A percentile compares a stretch with the other conserved stretches of the same genome.
phyloP scores from a whole-genome alignment of 495 filamentous ascomycete species.

The Chaetomium cochliodes region DNA sequence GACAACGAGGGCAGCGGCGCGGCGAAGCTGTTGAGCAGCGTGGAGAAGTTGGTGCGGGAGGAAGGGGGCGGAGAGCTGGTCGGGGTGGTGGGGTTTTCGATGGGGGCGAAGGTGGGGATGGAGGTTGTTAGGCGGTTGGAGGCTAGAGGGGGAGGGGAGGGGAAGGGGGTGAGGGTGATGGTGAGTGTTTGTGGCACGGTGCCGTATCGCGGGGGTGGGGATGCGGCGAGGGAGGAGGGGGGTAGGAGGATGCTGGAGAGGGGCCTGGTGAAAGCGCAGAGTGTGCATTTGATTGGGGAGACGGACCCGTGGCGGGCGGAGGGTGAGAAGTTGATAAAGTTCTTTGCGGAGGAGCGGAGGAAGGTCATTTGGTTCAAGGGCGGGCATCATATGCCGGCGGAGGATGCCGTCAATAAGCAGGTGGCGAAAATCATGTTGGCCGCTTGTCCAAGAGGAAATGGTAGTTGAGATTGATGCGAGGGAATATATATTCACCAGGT shows the following conservation, averaged over 20 bases:
- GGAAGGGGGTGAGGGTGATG: slow-evolving; percentile 22
- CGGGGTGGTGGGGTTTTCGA: slow-evolving; percentile 36
- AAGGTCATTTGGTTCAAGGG: slow-evolving; percentile 27
- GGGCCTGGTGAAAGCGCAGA: slow-evolving; percentile 21
- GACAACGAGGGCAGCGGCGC: background rate
- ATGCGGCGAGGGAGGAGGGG: slow-evolving; percentile 1
- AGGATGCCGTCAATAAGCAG: slow-evolving; percentile 23
- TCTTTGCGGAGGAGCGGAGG: slow-evolving; percentile 24
- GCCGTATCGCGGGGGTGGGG: slow-evolving; percentile 23
- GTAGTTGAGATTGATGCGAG: no score
- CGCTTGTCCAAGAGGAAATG: background rate
- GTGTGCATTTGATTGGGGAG: slow-evolving; percentile 31
- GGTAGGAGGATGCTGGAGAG: slow-evolving; percentile 12
- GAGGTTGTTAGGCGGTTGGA: slow-evolving; percentile 29
- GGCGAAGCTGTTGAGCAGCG: no score
- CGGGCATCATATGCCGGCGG: slow-evolving; percentile 32
- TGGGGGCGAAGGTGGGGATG: slow-evolving; percentile 33
- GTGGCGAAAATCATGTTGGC: slow-evolving; percentile 18
- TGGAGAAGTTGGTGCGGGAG: background rate
- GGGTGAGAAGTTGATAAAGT: slow-evolving; percentile 30
- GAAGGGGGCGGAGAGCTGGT: slow-evolving; percentile 14
- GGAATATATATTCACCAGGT: no score
- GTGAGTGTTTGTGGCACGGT: slow-evolving; percentile 29
- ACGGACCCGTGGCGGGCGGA: slow-evolving; percentile 30
- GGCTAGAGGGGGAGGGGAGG: background rate